Evolutionary conservation across 139 green algal species (phyloP).

Genomic region (Haematococcus lacustris): DNA sequence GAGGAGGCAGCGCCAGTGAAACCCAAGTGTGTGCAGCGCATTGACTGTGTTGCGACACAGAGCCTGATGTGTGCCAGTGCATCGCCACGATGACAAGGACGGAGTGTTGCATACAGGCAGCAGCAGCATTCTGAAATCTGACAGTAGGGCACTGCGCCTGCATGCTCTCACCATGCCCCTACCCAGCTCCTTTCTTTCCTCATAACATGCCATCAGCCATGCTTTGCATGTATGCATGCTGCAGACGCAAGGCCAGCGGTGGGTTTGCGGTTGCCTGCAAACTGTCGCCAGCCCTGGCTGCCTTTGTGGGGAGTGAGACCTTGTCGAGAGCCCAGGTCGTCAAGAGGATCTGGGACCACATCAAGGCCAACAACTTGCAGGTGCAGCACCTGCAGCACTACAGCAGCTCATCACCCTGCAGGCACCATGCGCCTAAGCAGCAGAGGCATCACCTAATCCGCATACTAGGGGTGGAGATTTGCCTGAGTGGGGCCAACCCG

Average conservation of each 20-base stretch:
- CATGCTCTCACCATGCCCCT: background rate
- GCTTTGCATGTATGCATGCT: background rate
- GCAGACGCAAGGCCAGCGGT: background rate
- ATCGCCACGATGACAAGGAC: background rate
- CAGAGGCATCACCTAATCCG: background rate
- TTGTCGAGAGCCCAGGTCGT: constrained; percentile 52
- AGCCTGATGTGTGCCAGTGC: background rate
- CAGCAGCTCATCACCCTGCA: background rate
- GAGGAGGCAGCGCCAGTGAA: background rate
- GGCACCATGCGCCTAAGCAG: background rate
- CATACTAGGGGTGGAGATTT: background rate
- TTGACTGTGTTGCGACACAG: too few relatives aligned
- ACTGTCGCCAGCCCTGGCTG: constrained; percentile 44
- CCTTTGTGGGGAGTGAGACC: constrained; percentile 51
- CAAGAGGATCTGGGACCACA: constrained; percentile 78
- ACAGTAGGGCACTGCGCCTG: background rate
- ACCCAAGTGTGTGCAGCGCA: background rate
- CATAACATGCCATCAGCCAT: background rate
- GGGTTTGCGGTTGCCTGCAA: constrained; percentile 2
- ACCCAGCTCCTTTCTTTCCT: background rate
- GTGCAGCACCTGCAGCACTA: too few relatives aligned
- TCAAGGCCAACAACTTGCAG: constrained; percentile 73
- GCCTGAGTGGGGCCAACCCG: background rate
- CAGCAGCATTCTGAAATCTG: background rate
- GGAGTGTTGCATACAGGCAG: background rate